Base-by-base conservation (phyloP, 1,284 basidiomycete genomes). In the Volvariella surrecta region DNA sequence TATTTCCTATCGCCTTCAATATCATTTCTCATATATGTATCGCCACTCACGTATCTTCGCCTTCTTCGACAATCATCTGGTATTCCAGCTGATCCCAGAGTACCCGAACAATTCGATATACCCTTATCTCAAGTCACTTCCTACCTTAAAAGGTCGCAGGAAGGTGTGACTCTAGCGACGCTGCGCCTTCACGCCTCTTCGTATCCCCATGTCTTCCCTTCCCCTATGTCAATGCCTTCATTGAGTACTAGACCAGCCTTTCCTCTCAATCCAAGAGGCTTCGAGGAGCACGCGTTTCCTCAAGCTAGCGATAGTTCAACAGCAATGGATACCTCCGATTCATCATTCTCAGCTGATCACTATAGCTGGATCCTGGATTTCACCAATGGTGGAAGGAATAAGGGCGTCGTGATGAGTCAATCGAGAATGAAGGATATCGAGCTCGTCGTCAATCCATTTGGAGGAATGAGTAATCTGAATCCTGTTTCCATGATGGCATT, bases 361-460 rank as follows among this genome's bases (percentile, higher is more conserved):
- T 67, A 74, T 56, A 62, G 67, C 1, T 88, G 83, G 81, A 63
- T 79, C 9, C 68, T 88, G 21, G 82, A 87, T 55, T 87, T 88
- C 54, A 83, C 82, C 1, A 63, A 73, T 32, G 68, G 69, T 35
- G 72, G 74, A 6, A 62, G 66, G 47, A 58, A 58, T 35, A 59
- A 58, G 13, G 84, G 84, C 13, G 59, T 88, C 35, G 74, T 86
- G 8, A 73, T 86, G 67, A 78, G 75, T 48, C 83, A 86, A 58
- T 70, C 71, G 17, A 70, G 81, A 41, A 75, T 88, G 73, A 72
- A 74, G 45, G 82, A 82, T 45, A 75, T 83, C 38, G 78, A 81
- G 51, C 60, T 71, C 8, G 64, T 81, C 7, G 63, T 83, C 18
- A 74, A 81, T 50, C 76, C 75, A 7, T 57, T 76, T 35, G 68